These are phyloP conservation scores for Verbascum thapsus DNA, from an alignment of 257 asterid species.

Conservation along the genomic window DNA sequence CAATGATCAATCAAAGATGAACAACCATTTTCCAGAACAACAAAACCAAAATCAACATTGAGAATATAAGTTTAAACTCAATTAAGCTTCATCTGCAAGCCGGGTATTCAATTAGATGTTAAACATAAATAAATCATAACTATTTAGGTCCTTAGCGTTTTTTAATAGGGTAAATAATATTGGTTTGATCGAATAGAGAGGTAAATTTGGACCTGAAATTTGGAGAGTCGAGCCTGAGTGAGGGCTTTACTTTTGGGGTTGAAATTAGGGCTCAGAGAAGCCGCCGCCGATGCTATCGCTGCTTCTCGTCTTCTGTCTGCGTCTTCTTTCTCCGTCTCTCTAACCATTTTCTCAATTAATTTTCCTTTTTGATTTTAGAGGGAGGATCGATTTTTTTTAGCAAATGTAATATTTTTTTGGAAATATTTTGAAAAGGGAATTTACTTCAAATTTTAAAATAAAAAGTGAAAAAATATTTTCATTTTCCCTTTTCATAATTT, in stretches of 20 bases:
- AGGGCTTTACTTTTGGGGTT: conserved; percentile 46
- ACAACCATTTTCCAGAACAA: background rate
- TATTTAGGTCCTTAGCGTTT: conserved; percentile 20
- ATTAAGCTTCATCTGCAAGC: conserved; percentile 21
- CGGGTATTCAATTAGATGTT: background rate
- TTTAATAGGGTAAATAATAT: background rate
- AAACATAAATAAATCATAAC: background rate
- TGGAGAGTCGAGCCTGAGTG: conserved; percentile 61
- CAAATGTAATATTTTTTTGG: too few relatives aligned
- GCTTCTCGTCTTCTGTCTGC: conserved; percentile 64
- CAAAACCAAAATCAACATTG: background rate
- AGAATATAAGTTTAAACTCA: background rate
- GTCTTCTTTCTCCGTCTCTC: conserved; percentile 35
- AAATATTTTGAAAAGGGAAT: too few relatives aligned
- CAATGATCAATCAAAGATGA: background rate
- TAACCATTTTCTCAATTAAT: background rate
- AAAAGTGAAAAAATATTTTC: too few relatives aligned
- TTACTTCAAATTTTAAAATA: too few relatives aligned
- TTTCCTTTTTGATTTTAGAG: background rate
- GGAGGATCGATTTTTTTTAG: too few relatives aligned
- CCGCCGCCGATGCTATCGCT: conserved; percentile 63
- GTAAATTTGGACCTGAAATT: conserved; percentile 93
- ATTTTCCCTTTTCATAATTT: too few relatives aligned
- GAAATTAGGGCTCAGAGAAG: conserved; percentile 55
- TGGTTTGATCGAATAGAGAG: too few relatives aligned